phyloP scores from a whole-genome alignment of 345 rosid genomes.

The Carallia brachiata region DNA sequence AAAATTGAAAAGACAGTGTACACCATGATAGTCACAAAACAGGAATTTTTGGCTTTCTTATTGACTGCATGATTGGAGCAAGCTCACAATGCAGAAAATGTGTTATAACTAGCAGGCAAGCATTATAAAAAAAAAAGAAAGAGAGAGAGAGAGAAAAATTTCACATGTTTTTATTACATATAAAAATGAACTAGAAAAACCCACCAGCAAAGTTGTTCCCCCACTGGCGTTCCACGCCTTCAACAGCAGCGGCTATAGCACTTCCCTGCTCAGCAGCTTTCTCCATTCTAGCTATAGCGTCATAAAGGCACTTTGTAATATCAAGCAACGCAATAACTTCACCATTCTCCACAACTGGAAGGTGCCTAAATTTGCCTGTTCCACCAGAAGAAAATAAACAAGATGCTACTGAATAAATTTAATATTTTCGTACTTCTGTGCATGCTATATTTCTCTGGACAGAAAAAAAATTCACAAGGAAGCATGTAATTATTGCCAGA shows the following conservation, averaged over 20 bases:
- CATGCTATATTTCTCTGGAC: background rate
- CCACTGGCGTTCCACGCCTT: conserved; percentile 96
- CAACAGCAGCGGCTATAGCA: conserved; percentile 96
- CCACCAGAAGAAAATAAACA: conserved; percentile 1
- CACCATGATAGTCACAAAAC: no score
- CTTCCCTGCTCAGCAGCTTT: conserved; percentile 98
- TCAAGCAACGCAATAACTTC: conserved; percentile 97
- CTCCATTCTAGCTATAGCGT: conserved; percentile 97
- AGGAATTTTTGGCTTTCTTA: no score
- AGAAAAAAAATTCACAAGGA: background rate
- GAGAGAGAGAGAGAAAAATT: no score
- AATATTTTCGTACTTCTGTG: no score
- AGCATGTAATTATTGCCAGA: no score
- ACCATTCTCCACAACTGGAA: conserved; percentile 98
- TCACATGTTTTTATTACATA: background rate
- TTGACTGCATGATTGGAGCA: no score
- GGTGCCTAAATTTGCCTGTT: conserved; percentile 90
- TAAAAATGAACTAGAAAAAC: conserved; percentile 15
- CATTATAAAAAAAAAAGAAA: no score
- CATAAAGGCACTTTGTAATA: conserved; percentile 91
- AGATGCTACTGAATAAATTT: conserved; percentile 5
- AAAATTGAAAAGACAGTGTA: no score
- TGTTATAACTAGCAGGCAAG: background rate
- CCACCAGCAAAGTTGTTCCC: conserved; percentile 72
- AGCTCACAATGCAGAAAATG: background rate